Base-by-base conservation (phyloP, 345 rosid species). In the Murraya koenigii region DNA sequence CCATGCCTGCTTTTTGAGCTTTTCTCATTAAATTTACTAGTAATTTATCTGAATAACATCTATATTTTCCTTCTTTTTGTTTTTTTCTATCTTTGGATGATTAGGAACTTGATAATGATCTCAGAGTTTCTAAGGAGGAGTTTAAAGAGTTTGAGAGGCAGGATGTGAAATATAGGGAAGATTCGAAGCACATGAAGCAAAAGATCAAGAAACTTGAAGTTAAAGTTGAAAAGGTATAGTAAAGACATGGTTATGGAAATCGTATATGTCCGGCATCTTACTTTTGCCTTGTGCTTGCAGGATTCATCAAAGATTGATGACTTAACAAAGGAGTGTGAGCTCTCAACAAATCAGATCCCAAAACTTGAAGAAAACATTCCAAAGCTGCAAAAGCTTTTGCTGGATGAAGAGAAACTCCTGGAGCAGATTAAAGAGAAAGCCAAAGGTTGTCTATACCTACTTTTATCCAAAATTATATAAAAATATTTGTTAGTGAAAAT, bases 61-160 rank as follows among this genome's bases (percentile, higher is more conserved):
- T 38, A 61, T 47, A 28, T 15, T 30, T 33, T 20, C 28, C 6
- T 62, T 62, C 32, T 30, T 30, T 9, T 23, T 23, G 2, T 8
- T 1, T 55, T 56, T 61, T 9, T 77, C 47, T 68, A 69, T 41
- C 44, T 79, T 30, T 86, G 64, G 67, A 80, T 81, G 56, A 47
- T 81, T 84, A 96, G 99, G 95, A 85, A 81, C 95, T 96, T 83
- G 94, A 89, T 71, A 89, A 85, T 78, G 81, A 85, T 73, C 92
- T 92, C 75, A 84, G 77, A 82, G 85, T 58, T 32, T 91, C 92
- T 81, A 96, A 96, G 86, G 99, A 96, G 73, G 90, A 89, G 72
- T 96, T 96, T 67, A 94, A 91, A 87, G 98, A 96, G 75, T 96
- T 96, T 83, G 97, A 96, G 88, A 89, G 97, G 87, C 97, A 91